phyloP scores from a whole-genome alignment of 2,329 filamentous ascomycete genomes.

The Colletotrichum nymphaeae region DNA sequence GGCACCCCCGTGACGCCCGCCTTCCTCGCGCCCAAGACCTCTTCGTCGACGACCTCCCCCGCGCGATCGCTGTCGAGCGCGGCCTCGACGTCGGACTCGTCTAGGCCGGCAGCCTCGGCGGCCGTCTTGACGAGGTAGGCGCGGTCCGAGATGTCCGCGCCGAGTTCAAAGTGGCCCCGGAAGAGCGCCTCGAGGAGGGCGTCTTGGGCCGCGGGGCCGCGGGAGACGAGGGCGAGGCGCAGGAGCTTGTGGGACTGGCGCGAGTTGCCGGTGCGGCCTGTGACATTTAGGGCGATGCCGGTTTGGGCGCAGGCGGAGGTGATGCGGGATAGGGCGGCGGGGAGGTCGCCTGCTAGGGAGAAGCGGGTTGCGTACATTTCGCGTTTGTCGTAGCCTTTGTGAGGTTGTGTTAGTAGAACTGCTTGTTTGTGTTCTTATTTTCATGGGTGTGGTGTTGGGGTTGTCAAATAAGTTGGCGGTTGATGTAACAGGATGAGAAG shows the following conservation, averaged over 20 bases:
- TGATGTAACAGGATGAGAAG: neutral
- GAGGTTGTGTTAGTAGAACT: neutral
- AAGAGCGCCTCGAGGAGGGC: conserved; percentile 55
- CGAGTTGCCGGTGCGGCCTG: conserved; percentile 56
- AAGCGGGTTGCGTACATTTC: conserved; percentile 46
- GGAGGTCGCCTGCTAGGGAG: conserved; percentile 35
- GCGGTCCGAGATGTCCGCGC: conserved; percentile 54
- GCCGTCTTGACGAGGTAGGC: conserved; percentile 51
- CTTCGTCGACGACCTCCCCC: conserved; percentile 44
- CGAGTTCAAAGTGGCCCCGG: conserved; percentile 53
- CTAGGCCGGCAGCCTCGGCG: conserved; percentile 44
- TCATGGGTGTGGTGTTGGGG: neutral
- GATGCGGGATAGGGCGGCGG: conserved; percentile 46
- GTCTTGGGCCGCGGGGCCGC: conserved; percentile 46
- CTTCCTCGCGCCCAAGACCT: conserved; percentile 43
- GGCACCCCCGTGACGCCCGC: conserved; percentile 73
- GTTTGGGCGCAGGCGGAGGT: conserved; percentile 45
- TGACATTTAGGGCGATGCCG: conserved; percentile 51
- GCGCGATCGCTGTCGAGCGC: conserved; percentile 42
- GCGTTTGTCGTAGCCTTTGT: conserved; percentile 48
- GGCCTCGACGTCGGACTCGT: conserved; percentile 34
- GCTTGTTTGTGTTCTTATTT: neutral
- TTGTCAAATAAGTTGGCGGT: neutral
- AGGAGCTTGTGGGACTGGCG: conserved; percentile 60
- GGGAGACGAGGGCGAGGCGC: conserved; percentile 48